Evolutionary conservation across 768 basidiomycete genomes (phyloP).

Genomic region (Mycena rebaudengoi): DNA sequence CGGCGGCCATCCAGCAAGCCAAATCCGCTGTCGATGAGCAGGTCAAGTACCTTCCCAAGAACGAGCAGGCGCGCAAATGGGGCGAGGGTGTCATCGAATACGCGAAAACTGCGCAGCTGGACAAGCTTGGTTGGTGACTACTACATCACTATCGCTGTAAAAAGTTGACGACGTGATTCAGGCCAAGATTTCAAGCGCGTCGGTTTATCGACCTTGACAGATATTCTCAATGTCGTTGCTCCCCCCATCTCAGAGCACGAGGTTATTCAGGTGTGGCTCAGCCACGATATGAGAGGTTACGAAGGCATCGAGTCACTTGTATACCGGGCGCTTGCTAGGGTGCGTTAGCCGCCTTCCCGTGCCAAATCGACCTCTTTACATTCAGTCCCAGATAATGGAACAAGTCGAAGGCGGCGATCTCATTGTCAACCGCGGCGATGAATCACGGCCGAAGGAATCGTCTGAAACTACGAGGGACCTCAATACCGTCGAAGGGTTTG

Average conservation of each 20-base stretch:
- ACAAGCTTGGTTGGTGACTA: slow-evolving; percentile 84
- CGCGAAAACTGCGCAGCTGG: slow-evolving; percentile 89
- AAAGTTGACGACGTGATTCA: slow-evolving; percentile 38
- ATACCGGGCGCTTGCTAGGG: slow-evolving; percentile 85
- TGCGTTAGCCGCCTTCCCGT: slow-evolving; percentile 44
- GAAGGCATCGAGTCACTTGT: slow-evolving; percentile 95
- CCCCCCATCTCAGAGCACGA: slow-evolving; percentile 99
- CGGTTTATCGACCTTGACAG: slow-evolving; percentile 87
- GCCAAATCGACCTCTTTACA: slow-evolving; percentile 8
- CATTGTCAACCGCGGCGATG: slow-evolving; percentile 84
- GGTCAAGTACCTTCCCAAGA: slow-evolving; percentile 86
- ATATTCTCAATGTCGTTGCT: slow-evolving; percentile 95
- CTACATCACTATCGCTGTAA: neutral
- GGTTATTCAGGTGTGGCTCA: slow-evolving; percentile 94
- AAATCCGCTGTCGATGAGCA: slow-evolving; percentile 91
- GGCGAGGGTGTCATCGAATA: slow-evolving; percentile 86
- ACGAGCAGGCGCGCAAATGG: slow-evolving; percentile 90
- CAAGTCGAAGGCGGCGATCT: slow-evolving; percentile 95
- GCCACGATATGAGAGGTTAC: slow-evolving; percentile 96
- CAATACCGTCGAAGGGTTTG: slow-evolving; percentile 85
- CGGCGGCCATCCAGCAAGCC: slow-evolving; percentile 88
- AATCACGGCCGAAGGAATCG: slow-evolving; percentile 74
- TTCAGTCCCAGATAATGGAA: slow-evolving; percentile 78
- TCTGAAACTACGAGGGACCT: slow-evolving; percentile 66
- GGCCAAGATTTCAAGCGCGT: slow-evolving; percentile 91